Percentiles rank a stretch among this genome's conserved stretches.
These are phyloP conservation scores for Colletotrichum euphorbiae DNA, from an alignment of 2,329 filamentous ascomycete species.

Conservation along the genomic window DNA sequence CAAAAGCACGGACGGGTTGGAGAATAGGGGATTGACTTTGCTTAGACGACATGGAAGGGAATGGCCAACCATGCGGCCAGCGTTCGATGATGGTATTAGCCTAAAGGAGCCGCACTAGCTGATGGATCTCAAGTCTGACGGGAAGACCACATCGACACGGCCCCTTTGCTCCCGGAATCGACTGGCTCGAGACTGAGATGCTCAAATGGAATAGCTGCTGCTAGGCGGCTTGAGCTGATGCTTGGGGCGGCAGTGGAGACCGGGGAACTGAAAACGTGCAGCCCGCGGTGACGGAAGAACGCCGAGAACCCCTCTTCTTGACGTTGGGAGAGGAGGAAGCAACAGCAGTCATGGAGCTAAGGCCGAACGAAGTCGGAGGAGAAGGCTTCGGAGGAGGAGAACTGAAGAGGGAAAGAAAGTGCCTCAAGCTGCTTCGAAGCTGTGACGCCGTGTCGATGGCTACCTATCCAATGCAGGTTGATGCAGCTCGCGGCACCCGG, in stretches of 20 bases:
- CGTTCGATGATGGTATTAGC: conserved; percentile 17
- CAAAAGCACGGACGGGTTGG: conserved; percentile 19
- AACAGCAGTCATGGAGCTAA: too few relatives aligned
- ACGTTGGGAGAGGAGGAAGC: neutral
- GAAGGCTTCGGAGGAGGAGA: neutral
- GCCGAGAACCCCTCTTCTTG: conserved; percentile 18
- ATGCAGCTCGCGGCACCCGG: conserved; percentile 23
- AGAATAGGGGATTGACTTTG: conserved; percentile 8
- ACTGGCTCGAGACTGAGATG: neutral
- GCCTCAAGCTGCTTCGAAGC: neutral
- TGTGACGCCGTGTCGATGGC: conserved; percentile 9
- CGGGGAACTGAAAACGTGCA: neutral
- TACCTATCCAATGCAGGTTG: conserved; percentile 18
- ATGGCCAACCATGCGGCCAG: neutral
- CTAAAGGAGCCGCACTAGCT: conserved; percentile 30
- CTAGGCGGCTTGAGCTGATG: neutral
- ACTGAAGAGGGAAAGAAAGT: conserved; percentile 3
- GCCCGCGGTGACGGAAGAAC: conserved; percentile 17
- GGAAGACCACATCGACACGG: neutral
- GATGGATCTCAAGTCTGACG: conserved; percentile 2
- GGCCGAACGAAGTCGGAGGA: neutral
- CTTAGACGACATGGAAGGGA: neutral
- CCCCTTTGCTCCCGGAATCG: neutral
- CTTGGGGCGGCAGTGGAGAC: neutral
- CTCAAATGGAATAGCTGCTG: neutral